Evolutionary conservation across 73 alveolate species (phyloP).

Genomic region (Blepharisma japonicum): DNA sequence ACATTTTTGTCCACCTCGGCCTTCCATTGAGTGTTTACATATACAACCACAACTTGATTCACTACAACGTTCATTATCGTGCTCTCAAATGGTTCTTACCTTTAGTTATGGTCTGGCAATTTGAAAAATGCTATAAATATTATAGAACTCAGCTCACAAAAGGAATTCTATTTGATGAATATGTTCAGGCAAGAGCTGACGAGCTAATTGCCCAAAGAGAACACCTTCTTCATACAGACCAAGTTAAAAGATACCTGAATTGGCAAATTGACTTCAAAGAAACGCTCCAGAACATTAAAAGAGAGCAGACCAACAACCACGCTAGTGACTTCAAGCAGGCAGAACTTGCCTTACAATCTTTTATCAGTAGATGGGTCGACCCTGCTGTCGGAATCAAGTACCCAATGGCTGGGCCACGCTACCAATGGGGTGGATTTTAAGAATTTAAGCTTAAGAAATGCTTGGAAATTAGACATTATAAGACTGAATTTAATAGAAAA

Average conservation of each 20-base stretch:
- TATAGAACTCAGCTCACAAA: slow-evolving; percentile 65
- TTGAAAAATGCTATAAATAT: slow-evolving; percentile 49
- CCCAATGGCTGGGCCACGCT: slow-evolving; percentile 29
- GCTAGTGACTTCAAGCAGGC: slow-evolving; percentile 70
- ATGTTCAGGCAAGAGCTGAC: slow-evolving; percentile 74
- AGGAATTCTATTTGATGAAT: slow-evolving; percentile 67
- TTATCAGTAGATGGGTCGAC: slow-evolving; percentile 54
- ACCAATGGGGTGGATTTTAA: not conserved
- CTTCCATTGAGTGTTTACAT: slow-evolving; percentile 22
- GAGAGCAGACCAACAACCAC: slow-evolving; percentile 65
- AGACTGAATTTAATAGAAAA: no score
- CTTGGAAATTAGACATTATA: no score
- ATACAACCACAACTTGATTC: slow-evolving; percentile 35
- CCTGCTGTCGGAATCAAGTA: slow-evolving; percentile 30
- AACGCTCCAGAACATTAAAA: slow-evolving; percentile 52
- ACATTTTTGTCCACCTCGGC: not conserved
- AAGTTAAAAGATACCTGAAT: slow-evolving; percentile 54
- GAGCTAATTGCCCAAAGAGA: slow-evolving; percentile 71
- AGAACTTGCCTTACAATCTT: slow-evolving; percentile 61
- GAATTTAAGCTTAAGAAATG: no score
- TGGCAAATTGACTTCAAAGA: slow-evolving; percentile 62
- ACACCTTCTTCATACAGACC: slow-evolving; percentile 51
- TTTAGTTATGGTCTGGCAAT: slow-evolving; percentile 37
- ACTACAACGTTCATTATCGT: slow-evolving; percentile 25
- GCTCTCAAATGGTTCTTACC: slow-evolving; percentile 33